Base-by-base conservation (phyloP, 2,329 filamentous ascomycete species). In the Pezicula rhizophila region DNA sequence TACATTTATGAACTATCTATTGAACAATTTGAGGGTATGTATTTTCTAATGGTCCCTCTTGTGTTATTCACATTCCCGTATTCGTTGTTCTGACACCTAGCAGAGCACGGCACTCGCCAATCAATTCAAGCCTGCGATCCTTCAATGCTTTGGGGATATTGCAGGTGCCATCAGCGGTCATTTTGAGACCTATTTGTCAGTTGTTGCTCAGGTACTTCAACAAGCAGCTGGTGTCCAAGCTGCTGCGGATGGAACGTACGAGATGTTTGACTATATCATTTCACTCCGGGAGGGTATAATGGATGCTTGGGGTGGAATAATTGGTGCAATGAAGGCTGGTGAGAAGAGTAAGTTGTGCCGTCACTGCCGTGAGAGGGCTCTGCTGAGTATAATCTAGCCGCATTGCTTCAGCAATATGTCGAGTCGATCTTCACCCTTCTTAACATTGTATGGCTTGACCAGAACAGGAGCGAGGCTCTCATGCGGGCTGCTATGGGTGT, bases 101-200 rank as follows among this genome's bases (percentile, higher is more conserved):
- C 66, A 89, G 82, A 95, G 89, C 69, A 82, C 86, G 11, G 80
- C 84, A n/a, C 78, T 95, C 47, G 87, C 87, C 58, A 96, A 97
- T 70, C 89, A 96, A 70, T 95, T 97, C 73, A 97, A 97, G 79
- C 93, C 93, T 40, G 90, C 93, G 25, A 99, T 99, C 57, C 79
- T 99, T 48, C 92, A 97, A 70, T 96, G 90, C 67, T 99, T 99
- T 64, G 93, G 93, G 51, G 93, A 99, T 64, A 96, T 99, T 70
- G 93, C 93, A 35, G 88, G 91, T 60, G 91, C 93, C 45, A 99
- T 99, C 60, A 83, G 86, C 54, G 88, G 87, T 25, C 83, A 89
- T 61, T 99, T 99, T 57, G 90, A 97, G 72, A 89, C 85, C 0
- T 99, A 99, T 65, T 77, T 99, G 31, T 81, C 85, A 4, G 89